Evolutionary conservation across 2,329 filamentous ascomycete genomes (phyloP), one percentile per base, ranked within the genome.

Genomic region (Aspergillus luchuensis): DNA sequence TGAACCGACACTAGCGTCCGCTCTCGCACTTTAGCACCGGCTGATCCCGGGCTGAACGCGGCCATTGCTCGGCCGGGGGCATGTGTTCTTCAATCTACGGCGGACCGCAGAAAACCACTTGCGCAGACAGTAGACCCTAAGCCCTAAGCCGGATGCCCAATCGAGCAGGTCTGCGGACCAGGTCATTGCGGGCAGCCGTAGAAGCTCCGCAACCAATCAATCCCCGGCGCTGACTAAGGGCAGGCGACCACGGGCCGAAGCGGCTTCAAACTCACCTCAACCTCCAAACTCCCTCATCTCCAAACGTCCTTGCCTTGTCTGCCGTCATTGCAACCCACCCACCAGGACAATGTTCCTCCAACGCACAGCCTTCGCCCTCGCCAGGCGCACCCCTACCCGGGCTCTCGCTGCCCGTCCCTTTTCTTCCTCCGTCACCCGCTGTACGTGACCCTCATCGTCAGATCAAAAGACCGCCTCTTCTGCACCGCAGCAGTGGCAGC

Each of bases 271-370:
- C 71, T 74, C 71, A 73, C 72, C 71, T 73, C 72, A 69, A 73
- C 68, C 68, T 71, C 69, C 66, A 69, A 72, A 69, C 69, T 70
- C 72, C 68, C 65, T 69, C 65, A 63, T 67, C 63, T 67, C 64
- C 63, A 68, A 66, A 64, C 68, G 63, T 70, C 69, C 62, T 64
- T 67, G 63, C 58, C 63, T 65, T 58, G 57, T 65, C 66, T 67
- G 61, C 59, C 66, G 63, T 65, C 65, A 67, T 63, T 57, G 63
- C 62, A 61, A 61, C 51, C 63, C 48, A 60, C 58, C 43, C 60
- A 67, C 64, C 62, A 66, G 71, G 71, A 74, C 71, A 73, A 82
- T 80, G 80, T 81, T 80, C 75, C 75, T 77, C 67, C 77, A 77
- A 73, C 79, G 78, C 70, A 76, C 78, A 69, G 78, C 75, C 68